Evolutionary conservation across 306 rosid species (phyloP).

Genomic region (Dalbergia oliveri): DNA sequence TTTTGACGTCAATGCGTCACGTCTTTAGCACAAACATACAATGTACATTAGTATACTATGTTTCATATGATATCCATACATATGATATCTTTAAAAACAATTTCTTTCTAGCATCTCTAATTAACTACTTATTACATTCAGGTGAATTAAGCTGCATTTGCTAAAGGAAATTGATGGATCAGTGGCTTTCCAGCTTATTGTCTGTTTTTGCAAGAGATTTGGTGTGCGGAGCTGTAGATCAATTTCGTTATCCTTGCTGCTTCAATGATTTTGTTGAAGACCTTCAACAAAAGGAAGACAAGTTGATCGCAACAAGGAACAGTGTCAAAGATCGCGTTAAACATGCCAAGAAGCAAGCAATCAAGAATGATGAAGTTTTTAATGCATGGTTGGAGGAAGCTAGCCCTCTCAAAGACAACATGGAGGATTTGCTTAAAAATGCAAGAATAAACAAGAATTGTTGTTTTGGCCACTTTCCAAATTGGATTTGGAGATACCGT

Average conservation of each 20-base stretch:
- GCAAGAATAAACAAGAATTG: not conserved
- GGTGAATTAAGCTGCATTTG: not conserved
- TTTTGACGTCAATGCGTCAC: no score
- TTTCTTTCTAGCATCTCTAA: no score
- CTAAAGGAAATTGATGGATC: not conserved
- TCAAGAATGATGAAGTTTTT: not conserved
- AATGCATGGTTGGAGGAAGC: slow-evolving; percentile 4
- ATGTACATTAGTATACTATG: no score
- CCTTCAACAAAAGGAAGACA: not conserved
- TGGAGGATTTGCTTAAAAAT: not conserved
- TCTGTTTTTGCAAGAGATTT: not conserved
- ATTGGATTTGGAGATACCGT: slow-evolving; percentile 21
- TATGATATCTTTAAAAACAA: no score
- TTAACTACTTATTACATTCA: not conserved
- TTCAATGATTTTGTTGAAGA: slow-evolving; percentile 22
- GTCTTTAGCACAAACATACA: no score
- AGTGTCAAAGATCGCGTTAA: not conserved
- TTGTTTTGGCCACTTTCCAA: slow-evolving; percentile 10
- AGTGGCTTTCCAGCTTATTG: not conserved
- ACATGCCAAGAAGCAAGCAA: not conserved
- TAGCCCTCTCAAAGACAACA: not conserved
- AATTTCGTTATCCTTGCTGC: slow-evolving; percentile 6
- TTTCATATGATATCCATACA: no score
- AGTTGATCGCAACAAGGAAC: not conserved
- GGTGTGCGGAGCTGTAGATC: not conserved